Base-by-base conservation (phyloP, 2,329 filamentous ascomycete species). In the Thermothelomyces thermophilus region DNA sequence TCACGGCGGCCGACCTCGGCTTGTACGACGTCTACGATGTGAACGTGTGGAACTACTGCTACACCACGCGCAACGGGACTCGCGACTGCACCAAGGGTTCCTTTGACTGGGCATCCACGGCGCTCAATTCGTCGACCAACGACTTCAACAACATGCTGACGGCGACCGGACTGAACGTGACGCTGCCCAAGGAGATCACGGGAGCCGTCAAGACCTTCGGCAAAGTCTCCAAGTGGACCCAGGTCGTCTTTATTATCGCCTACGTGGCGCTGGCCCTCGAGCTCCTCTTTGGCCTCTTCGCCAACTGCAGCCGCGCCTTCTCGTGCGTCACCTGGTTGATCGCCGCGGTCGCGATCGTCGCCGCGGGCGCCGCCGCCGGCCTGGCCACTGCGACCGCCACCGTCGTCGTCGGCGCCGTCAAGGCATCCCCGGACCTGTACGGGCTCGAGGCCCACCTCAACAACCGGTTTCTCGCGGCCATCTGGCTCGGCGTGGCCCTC, bases 11-110 rank as follows among this genome's bases (percentile, higher is more conserved):
- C 1, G 69, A 79, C 20, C 73, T 87, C 37, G 74, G 78, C 48
- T 77, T 95, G 52, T 79, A 77, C 62, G 82, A 91, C 64, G 75
- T 82, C 62, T 97, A 96, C 77, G 79, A 86, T 54, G 75, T 97
- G 64, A 81, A 79, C 63, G 76, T 97, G 33, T 95, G 88, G 86
- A 86, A 86, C 65, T 95, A 90, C 77, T 97, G 93, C 78, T 72
- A 74, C 50, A 81, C 77, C 46, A 69, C 75, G 44, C 67, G 73
- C 58, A 76, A 77, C 57, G 73, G 74, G 60, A 73, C 76, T 55
- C 73, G 75, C 56, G 72, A 76, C 59, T 97, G 91, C 79, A 84
- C 82, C 46, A 74, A 82, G 59, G 76, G 83, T 48, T 72, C 84
- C 66, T 83, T 84, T 60, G 74, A 88, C 70, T 98, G 87, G 82